phyloP scores from a whole-genome alignment of 305 asterid genomes.

The Fraxinus ornus region DNA sequence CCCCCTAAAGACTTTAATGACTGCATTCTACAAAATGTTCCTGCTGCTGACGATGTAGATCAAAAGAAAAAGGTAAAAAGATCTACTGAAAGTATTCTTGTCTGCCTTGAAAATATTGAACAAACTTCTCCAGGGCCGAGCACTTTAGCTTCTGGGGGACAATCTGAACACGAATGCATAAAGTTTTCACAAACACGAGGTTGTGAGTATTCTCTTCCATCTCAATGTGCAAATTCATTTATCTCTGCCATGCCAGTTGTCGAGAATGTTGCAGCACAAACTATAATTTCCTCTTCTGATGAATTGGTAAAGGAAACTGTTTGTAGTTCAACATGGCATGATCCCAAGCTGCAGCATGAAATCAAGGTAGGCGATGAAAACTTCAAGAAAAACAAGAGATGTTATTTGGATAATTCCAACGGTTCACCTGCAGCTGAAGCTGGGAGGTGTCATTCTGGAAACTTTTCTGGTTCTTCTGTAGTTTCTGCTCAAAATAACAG shows the following conservation, averaged over 20 bases:
- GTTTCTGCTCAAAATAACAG: slow-evolving; percentile 9
- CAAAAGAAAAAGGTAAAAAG: slow-evolving; percentile 25
- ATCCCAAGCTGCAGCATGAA: slow-evolving; percentile 20
- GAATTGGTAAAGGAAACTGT: slow-evolving; percentile 15
- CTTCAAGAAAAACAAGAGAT: slow-evolving; percentile 24
- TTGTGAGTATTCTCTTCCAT: slow-evolving; percentile 24
- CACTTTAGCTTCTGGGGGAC: slow-evolving; percentile 22
- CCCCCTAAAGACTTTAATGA: slow-evolving; percentile 26
- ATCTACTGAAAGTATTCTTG: slow-evolving; percentile 7
- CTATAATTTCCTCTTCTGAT: slow-evolving; percentile 17
- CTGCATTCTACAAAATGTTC: slow-evolving; percentile 20
- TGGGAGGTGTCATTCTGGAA: slow-evolving; percentile 25
- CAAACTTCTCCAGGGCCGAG: slow-evolving; percentile 15
- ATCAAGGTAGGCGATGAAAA: slow-evolving; percentile 25
- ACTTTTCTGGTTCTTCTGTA: not conserved
- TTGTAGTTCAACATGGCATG: slow-evolving; percentile 25
- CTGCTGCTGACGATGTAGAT: slow-evolving; percentile 20
- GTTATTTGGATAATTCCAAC: slow-evolving; percentile 26
- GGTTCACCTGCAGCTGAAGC: slow-evolving; percentile 30
- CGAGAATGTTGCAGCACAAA: slow-evolving; percentile 29
- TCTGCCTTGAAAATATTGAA: slow-evolving; percentile 30
- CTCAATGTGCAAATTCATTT: slow-evolving; percentile 29
- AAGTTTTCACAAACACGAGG: slow-evolving; percentile 8
- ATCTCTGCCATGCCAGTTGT: slow-evolving; percentile 21
- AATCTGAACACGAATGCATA: slow-evolving; percentile 22